Evolutionary conservation across 2,329 filamentous ascomycete genomes (phyloP).

Genomic region (Mycosphaerella sp.): DNA sequence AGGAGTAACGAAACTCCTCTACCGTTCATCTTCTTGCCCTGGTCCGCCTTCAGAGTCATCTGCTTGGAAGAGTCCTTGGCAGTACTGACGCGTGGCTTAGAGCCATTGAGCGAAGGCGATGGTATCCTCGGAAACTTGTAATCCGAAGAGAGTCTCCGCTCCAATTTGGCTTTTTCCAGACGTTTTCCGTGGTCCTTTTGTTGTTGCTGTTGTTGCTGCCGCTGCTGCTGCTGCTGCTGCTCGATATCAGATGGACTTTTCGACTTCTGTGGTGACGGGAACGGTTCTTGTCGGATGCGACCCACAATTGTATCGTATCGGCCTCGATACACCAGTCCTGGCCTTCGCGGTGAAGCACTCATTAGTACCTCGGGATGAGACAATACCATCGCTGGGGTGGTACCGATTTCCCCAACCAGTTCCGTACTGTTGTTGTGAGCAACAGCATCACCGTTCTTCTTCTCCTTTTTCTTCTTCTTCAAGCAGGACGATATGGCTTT

Average conservation of each 20-base stretch:
- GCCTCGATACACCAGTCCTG: conserved; percentile 5
- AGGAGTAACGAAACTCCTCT: conserved; percentile 27
- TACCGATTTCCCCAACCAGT: conserved; percentile 13
- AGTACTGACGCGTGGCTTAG: conserved; percentile 9
- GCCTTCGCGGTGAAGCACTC: background rate
- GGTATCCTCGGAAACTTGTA: conserved; percentile 21
- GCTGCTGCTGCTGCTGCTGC: background rate
- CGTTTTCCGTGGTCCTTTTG: background rate
- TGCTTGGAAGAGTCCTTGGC: conserved; percentile 6
- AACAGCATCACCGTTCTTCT: background rate
- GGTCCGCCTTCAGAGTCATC: conserved; percentile 4
- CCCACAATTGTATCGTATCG: conserved; percentile 10
- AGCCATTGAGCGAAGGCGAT: conserved; percentile 19
- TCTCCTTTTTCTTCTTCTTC: background rate
- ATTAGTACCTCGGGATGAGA: conserved; percentile 3
- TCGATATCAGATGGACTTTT: background rate
- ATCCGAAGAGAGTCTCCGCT: conserved; percentile 15
- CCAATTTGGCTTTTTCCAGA: conserved; percentile 4
- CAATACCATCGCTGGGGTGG: conserved; percentile 8
- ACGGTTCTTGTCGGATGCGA: background rate
- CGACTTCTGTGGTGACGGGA: background rate
- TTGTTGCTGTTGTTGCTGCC: background rate
- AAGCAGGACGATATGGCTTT: conserved; percentile 23
- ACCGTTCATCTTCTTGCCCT: conserved; percentile 7
- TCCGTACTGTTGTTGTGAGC: conserved; percentile 1